phyloP scores from a whole-genome alignment of 208 protist genomes.

The Leptomonas pyrrhocoris region DNA sequence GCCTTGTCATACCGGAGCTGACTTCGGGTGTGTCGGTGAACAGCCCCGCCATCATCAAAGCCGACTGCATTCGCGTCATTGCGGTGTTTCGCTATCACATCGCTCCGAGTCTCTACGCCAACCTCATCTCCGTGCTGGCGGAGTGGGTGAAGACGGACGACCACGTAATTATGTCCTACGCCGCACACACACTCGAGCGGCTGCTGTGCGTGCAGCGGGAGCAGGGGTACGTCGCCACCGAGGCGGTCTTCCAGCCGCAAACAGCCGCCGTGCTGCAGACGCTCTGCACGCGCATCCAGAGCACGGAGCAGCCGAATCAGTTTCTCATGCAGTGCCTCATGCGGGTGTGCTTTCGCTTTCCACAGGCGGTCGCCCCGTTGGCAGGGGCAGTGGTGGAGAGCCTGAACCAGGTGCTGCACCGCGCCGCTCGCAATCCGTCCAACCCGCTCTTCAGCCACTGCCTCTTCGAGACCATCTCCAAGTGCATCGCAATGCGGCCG shows the following conservation, averaged over 20 bases:
- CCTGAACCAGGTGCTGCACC: slow-evolving; percentile 48
- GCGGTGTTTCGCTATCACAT: slow-evolving; percentile 94
- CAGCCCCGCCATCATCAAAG: slow-evolving; percentile 90
- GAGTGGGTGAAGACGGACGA: slow-evolving; percentile 69
- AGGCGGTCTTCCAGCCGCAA: slow-evolving; percentile 51
- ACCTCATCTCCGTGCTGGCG: slow-evolving; percentile 73
- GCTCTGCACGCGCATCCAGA: slow-evolving; percentile 84
- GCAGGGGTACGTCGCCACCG: slow-evolving; percentile 36
- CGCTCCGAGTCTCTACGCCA: slow-evolving; percentile 32
- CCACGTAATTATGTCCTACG: slow-evolving; percentile 94
- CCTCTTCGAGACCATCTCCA: slow-evolving; percentile 96
- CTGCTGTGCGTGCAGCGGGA: slow-evolving; percentile 76
- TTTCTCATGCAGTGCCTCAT: slow-evolving; percentile 95
- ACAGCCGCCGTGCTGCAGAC: slow-evolving; percentile 67
- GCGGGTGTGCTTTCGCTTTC: slow-evolving; percentile 63
- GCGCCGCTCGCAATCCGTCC: slow-evolving; percentile 88
- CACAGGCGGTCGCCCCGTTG: slow-evolving; percentile 53
- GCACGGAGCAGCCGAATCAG: slow-evolving; percentile 66
- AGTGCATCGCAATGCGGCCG: slow-evolving; percentile 78
- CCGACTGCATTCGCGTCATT: slow-evolving; percentile 96
- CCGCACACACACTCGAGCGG: slow-evolving; percentile 90
- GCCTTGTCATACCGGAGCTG: slow-evolving; percentile 91
- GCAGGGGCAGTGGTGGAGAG: slow-evolving; percentile 59
- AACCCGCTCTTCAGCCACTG: slow-evolving; percentile 97
- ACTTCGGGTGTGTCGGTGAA: slow-evolving; percentile 38